Base-by-base conservation (phyloP, 768 basidiomycete genomes). In the Cystobasidiopsis lactophilus region DNA sequence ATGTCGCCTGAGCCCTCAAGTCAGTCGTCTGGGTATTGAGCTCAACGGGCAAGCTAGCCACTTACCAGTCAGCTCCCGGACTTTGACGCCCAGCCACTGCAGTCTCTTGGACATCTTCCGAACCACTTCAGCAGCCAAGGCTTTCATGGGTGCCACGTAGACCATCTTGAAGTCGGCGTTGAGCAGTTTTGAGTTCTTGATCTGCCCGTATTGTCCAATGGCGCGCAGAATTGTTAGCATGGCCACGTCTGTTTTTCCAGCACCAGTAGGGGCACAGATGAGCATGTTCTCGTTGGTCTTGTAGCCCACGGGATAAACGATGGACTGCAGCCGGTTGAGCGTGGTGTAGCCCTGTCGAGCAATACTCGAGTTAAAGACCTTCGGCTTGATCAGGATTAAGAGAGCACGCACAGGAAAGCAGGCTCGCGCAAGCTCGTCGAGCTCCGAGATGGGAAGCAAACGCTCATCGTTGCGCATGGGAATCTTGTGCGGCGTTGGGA, bases 61-160 rank as follows among this genome's bases (percentile, higher is more conserved):
- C 70, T 52, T 53, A 78, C 83, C 88, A 19, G 91, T 96, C 58
- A 96, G 69, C 67, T 98, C 93, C 41, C 82, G 74, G 38, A 95
- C 88, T 61, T 73, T 70, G 55, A 96, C 80, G 0, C 73, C 74
- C 29, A 96, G 72, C 91, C 93, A 95, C 50, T 75, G 74, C 24
- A 98, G 68, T 40, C 93, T 73, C 70, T 79, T 91, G n/a, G 77
- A 75, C 16, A 96, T 71, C 67, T 98, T 98, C 40, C 84, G 77
- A 4, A 84, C 82, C 58, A 98, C 89, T 64, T 98, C 93, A 2
- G 88, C 77, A 1, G 91, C 93, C 37, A 98, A 68, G 0, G 93
- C 93, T 65, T 98, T 98, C 86, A 98, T 96, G 0, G 93, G 93
- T 5, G 93, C 93, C 26, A 98, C 93, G 59, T 98, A 98, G 44